Evolutionary conservation across 2,329 filamentous ascomycete species (phyloP).

Genomic region (Magnaporthiopsis poae): DNA sequence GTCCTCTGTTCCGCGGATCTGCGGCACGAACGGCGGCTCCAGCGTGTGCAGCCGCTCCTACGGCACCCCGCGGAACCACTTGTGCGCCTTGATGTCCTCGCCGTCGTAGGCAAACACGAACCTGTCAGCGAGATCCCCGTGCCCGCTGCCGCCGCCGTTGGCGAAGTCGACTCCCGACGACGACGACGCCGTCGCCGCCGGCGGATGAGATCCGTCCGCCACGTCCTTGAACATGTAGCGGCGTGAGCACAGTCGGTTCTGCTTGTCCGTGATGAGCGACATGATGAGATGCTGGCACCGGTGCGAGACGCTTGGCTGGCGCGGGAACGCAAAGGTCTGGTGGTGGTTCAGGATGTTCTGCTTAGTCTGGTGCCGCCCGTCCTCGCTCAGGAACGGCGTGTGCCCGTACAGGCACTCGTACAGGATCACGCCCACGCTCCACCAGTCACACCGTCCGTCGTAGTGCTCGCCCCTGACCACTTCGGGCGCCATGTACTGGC

Average conservation of each 20-base stretch:
- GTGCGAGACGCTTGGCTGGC: slow-evolving; percentile 52
- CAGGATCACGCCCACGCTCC: slow-evolving; percentile 88
- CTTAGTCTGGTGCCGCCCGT: slow-evolving; percentile 71
- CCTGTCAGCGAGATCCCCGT: slow-evolving; percentile 26
- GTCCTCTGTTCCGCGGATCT: slow-evolving; percentile 57
- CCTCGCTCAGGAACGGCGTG: slow-evolving; percentile 78
- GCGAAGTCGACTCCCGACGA: slow-evolving; percentile 8
- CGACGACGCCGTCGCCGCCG: slow-evolving; percentile 18
- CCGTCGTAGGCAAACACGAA: slow-evolving; percentile 78
- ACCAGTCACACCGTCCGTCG: slow-evolving; percentile 91
- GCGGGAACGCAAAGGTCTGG: slow-evolving; percentile 60
- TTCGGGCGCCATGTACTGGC: slow-evolving; percentile 97
- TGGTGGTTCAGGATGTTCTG: slow-evolving; percentile 73
- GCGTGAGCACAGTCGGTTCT: slow-evolving; percentile 64
- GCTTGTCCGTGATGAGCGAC: slow-evolving; percentile 62
- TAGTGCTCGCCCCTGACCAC: slow-evolving; percentile 74
- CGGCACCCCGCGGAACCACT: slow-evolving; percentile 69
- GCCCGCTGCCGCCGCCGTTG: slow-evolving; percentile 16
- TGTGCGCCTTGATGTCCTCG: slow-evolving; percentile 78
- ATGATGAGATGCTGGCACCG: slow-evolving; percentile 70
- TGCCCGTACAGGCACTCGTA: slow-evolving; percentile 90
- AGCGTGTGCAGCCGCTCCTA: slow-evolving; percentile 68
- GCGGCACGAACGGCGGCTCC: slow-evolving; percentile 69
- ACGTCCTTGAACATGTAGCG: slow-evolving; percentile 62
- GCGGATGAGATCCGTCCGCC: slow-evolving; percentile 2